Evolutionary conservation across 2,329 filamentous ascomycete species (phyloP).

Genomic region (Penicillium corylophilum): DNA sequence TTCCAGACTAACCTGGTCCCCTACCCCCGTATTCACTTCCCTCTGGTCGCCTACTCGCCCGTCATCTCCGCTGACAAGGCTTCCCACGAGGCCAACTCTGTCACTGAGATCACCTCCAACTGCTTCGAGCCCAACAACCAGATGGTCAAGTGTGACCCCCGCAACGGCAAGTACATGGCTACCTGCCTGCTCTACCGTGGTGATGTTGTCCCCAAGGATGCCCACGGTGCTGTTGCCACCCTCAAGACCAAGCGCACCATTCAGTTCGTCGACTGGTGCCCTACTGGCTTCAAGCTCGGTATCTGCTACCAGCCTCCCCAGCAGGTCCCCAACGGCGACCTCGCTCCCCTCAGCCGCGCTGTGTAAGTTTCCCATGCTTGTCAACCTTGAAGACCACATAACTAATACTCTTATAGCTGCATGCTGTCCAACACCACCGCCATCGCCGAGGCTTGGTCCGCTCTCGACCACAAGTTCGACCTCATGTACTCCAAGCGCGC

Average conservation of each 20-base stretch:
- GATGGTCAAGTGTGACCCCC: slow-evolving; percentile 99
- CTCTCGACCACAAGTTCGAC: slow-evolving; percentile 96
- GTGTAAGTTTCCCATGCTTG: slow-evolving; percentile 64
- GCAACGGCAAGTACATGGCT: slow-evolving; percentile 99
- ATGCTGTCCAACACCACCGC: slow-evolving; percentile 95
- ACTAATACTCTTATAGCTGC: slow-evolving; percentile 60
- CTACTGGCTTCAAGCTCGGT: slow-evolving; percentile 99
- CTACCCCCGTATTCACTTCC: slow-evolving; percentile 99
- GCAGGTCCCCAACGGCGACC: slow-evolving; percentile 93
- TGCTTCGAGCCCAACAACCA: slow-evolving; percentile 99
- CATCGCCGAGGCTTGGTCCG: slow-evolving; percentile 97
- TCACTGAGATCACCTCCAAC: slow-evolving; percentile 96
- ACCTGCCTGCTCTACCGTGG: slow-evolving; percentile 97
- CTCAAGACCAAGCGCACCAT: slow-evolving; percentile 99
- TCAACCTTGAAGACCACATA: not conserved
- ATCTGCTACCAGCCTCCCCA: slow-evolving; percentile 99
- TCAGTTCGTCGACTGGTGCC: slow-evolving; percentile 99
- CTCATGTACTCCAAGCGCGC: slow-evolving; percentile 99
- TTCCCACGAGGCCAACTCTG: slow-evolving; percentile 95
- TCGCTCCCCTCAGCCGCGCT: slow-evolving; percentile 96
- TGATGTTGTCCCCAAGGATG: slow-evolving; percentile 96
- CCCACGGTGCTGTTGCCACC: slow-evolving; percentile 85
- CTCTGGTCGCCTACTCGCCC: slow-evolving; percentile 91
- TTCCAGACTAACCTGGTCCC: slow-evolving; percentile 99
- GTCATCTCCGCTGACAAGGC: slow-evolving; percentile 95